Evolutionary conservation across 495 filamentous ascomycete species (phyloP).

Genomic region (Hypoxylon fragiforme): DNA sequence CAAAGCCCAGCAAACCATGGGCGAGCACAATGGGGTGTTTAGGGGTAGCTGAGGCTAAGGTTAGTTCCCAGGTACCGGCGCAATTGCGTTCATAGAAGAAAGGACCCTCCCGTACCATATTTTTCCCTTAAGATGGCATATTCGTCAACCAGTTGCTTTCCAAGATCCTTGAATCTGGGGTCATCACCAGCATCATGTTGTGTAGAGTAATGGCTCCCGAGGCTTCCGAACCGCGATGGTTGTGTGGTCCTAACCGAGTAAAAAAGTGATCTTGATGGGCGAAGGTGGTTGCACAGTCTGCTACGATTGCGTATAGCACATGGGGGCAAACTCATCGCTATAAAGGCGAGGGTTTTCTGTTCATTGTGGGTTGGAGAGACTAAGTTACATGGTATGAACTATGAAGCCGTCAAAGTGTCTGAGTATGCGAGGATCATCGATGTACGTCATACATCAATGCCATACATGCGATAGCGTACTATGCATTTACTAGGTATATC

Average conservation of each 20-base stretch:
- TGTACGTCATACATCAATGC: too few relatives aligned
- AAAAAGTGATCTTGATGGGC: neutral
- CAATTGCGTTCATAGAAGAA: too few relatives aligned
- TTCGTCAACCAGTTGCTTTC: conserved; percentile 72
- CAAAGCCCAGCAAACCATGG: conserved; percentile 90
- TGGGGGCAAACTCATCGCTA: conserved; percentile 24
- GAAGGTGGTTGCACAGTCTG: neutral
- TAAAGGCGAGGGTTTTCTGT: neutral
- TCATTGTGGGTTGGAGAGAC: neutral
- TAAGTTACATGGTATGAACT: neutral
- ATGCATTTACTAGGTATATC: too few relatives aligned
- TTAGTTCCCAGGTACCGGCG: too few relatives aligned
- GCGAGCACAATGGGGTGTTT: conserved; percentile 79
- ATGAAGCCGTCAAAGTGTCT: too few relatives aligned
- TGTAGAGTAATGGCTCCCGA: conserved; percentile 32
- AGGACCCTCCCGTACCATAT: too few relatives aligned
- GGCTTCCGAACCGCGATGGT: too few relatives aligned
- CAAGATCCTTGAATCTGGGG: conserved; percentile 64
- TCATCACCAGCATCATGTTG: conserved; percentile 43
- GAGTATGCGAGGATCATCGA: too few relatives aligned
- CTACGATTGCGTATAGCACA: conserved; percentile 7
- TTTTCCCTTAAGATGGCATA: conserved; percentile 72
- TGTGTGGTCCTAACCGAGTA: too few relatives aligned
- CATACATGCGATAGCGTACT: too few relatives aligned
- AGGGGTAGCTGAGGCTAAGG: conserved; percentile 52